Base-by-base conservation (phyloP, 23 red algal genomes). In the Chondrus crispus region DNA sequence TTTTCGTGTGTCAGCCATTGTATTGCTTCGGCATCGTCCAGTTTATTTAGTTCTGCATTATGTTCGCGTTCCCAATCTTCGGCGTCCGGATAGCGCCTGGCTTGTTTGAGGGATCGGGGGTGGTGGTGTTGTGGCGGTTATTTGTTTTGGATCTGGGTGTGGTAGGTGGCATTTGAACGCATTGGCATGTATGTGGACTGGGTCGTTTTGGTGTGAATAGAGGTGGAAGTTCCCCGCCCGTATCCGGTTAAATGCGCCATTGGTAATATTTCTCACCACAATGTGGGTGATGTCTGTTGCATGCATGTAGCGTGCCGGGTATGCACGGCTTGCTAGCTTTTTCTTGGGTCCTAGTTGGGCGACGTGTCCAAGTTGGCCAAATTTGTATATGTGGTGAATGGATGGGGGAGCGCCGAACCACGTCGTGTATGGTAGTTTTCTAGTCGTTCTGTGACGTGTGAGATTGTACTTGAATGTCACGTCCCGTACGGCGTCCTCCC, bases 401-500 rank as follows among this genome's bases (percentile, higher is more conserved):
- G n/a, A 5, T 14, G 54, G 87, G 4, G 2, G 3, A 36, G 24
- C 13, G 37, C 37, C 2, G 52, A 80, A 38, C 87, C 71, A 90
- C 2, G 8, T 2, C 26, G 46, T 58, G 2, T 19, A 89, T 4
- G 85, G 33, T 16, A 38, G 24, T 0, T 42, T 28, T 5, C 33
- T 28, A 3, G 38, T 79, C 2, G 69, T n/a, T 10, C 2, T 5
- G 49, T 89, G 69, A 0, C 20, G 9, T 2, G 33, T 79, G 28
- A 0, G 24, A 43, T 77, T 89, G 69, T 89, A 89, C 3, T 89
- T 89, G 26, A 79, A 63, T 8, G 20, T 51, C 1, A 50, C 85
- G 47, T 89, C 68, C 10, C 42, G 4, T 2, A 79, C 11, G 20
- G 69, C 85, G 35, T 79, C 69, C 45, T 77, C 39, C 85, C 70